phyloP scores from a whole-genome alignment of 73 alveolate genomes.

The Uronychia binucleata region DNA sequence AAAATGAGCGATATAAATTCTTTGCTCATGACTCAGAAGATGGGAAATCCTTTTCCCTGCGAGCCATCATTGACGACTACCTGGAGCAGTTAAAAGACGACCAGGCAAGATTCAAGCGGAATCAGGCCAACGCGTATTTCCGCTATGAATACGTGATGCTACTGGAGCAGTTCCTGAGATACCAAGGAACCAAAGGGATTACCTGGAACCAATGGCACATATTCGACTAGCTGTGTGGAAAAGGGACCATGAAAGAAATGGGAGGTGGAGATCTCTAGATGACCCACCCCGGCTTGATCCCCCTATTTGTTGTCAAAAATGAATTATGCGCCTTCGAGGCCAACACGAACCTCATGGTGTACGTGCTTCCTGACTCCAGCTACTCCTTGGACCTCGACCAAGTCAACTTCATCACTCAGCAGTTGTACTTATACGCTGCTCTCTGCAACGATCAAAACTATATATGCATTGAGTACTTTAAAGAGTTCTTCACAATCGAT shows the following conservation, averaged over 20 bases:
- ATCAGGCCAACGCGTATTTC: not conserved
- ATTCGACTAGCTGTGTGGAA: not conserved
- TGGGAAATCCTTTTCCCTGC: not conserved
- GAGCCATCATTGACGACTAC: not conserved
- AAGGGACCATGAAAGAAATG: not conserved
- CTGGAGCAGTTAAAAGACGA: not conserved
- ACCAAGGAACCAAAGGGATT: not conserved
- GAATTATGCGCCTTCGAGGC: not conserved
- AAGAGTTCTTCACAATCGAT: not conserved
- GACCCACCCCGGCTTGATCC: not conserved
- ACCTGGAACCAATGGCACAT: not conserved
- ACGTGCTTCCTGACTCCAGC: not conserved
- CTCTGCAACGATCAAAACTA: not conserved
- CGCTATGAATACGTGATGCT: not conserved
- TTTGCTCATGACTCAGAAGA: not conserved
- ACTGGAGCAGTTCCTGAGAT: not conserved
- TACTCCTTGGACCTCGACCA: not conserved
- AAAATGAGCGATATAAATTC: not conserved
- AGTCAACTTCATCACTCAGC: not conserved
- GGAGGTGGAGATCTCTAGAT: not conserved
- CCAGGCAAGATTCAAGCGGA: too few species aligned
- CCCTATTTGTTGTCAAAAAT: not conserved
- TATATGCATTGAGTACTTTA: not conserved
- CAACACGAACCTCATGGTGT: not conserved
- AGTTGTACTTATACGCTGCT: not conserved